phyloP scores from a whole-genome alignment of 169 alveolate species.

The Perkinsus chesapeaki region DNA sequence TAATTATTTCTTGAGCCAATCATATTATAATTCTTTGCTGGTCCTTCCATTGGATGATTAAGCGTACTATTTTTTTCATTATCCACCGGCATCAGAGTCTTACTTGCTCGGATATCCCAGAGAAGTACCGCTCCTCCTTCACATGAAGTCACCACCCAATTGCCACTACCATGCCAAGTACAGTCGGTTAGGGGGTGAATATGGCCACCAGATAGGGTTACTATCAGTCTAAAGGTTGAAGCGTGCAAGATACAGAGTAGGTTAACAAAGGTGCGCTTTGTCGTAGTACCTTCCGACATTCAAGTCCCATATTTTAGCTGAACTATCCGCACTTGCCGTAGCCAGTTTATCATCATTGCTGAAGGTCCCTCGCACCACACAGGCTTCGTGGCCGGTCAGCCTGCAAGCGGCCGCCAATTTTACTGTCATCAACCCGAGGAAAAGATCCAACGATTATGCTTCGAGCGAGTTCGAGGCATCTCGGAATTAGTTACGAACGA shows the following conservation, averaged over 20 bases:
- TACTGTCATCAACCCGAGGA: not conserved
- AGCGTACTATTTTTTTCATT: not conserved
- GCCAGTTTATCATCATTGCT: not conserved
- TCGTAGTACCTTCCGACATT: not conserved
- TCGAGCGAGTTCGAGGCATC: not conserved
- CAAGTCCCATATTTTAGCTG: not conserved
- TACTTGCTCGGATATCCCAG: not conserved
- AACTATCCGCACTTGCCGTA: not conserved
- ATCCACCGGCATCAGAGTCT: not conserved
- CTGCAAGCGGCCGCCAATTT: not conserved
- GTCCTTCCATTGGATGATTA: not conserved
- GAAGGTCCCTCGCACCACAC: conserved; percentile 1
- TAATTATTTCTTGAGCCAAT: too few relatives aligned
- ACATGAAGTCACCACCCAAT: not conserved
- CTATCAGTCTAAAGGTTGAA: not conserved
- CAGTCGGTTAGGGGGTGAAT: not conserved
- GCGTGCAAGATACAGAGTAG: not conserved
- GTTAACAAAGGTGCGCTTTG: not conserved
- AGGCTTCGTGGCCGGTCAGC: not conserved
- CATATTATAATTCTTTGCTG: not conserved
- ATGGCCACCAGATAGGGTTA: not conserved
- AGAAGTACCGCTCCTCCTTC: not conserved
- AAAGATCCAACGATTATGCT: not conserved
- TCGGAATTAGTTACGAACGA: not conserved
- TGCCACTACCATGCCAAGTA: not conserved